Base-by-base conservation (phyloP, 2,329 filamentous ascomycete genomes). In the Fusarium haematococcum region DNA sequence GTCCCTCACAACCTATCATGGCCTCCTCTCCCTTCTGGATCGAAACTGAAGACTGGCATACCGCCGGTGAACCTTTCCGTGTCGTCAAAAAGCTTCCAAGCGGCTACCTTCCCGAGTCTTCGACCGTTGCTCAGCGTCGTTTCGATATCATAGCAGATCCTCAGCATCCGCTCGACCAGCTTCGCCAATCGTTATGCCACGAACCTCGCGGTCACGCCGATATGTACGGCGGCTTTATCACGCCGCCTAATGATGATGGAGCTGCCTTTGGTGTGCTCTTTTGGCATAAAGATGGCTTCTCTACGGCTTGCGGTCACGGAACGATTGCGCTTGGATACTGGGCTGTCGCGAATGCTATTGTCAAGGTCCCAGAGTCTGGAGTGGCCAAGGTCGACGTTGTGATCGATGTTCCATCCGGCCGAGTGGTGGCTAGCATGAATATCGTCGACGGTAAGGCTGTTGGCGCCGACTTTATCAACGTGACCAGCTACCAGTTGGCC, bases 261-360 rank as follows among this genome's bases (percentile, higher is more conserved):
- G 78, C 78, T 20, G 59, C 69, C 5, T 79, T 78, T 27, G 77
- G 78, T 4, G 78, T 79, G 2, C 20, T 79, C 1, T 79, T 79
- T 48, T 79, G 78, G 78, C 78, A 79, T 23, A 79, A 78, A 13
- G 77, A 79, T 39, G 78, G 78, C 8, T 79, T 79, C 59, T 79
- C 78, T 1, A 79, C 78, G 0, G 78, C 78, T 0, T 79, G 78
- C 5, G 78, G 77, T 2, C 78, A 79, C 9, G 78, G 77, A 0
- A 79, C 78, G 0, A 79, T 79, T 33, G 78, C 76, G 3, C n/a
- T 79, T 6, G 78, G 78, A 0, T 79, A 75, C 23, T 79, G 78
- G 78, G 77, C 78, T 9, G 25, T 78, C 0, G 57, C 41, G 0
- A 73, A 63, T 4, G 25, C 43, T 3, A 14, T 76, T 0, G 52